phyloP scores from a whole-genome alignment of 2,329 filamentous ascomycete genomes.

The Aspergillus tamarii region DNA sequence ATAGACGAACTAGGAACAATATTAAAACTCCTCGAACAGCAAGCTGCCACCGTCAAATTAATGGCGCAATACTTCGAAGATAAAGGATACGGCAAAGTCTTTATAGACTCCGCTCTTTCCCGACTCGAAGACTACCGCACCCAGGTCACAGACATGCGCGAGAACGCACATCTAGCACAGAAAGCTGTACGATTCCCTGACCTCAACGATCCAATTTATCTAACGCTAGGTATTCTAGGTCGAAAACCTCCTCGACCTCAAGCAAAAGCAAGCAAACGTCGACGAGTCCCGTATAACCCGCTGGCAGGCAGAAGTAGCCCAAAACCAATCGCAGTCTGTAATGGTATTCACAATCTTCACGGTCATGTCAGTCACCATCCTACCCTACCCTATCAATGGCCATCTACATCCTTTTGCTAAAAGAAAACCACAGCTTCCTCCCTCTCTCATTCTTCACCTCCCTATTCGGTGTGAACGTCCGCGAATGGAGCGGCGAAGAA shows the following conservation, averaged over 20 bases:
- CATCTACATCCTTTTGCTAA: neutral
- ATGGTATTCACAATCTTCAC: constrained; percentile 65
- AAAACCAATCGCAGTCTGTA: constrained; percentile 63
- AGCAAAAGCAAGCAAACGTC: constrained; percentile 68
- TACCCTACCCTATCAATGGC: neutral
- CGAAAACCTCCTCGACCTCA: constrained; percentile 68
- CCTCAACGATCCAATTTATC: neutral
- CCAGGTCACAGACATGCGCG: constrained; percentile 60
- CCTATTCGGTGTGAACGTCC: constrained; percentile 67
- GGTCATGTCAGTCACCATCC: constrained; percentile 51
- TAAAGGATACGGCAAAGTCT: constrained; percentile 50
- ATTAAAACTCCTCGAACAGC: constrained; percentile 60
- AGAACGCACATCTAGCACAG: constrained; percentile 60
- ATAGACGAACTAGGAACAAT: constrained; percentile 66
- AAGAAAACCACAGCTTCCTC: constrained; percentile 48
- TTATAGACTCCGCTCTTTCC: constrained; percentile 57
- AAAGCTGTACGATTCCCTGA: constrained; percentile 52
- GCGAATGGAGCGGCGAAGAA: constrained; percentile 58
- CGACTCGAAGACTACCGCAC: constrained; percentile 60
- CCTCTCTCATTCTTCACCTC: constrained; percentile 68
- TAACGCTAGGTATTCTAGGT: constrained; percentile 45
- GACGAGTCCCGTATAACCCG: constrained; percentile 67
- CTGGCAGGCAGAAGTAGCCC: constrained; percentile 65
- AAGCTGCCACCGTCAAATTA: constrained; percentile 53
- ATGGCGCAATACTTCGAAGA: constrained; percentile 39